Evolutionary conservation across 768 basidiomycete genomes (phyloP).

Genomic region (Suillus discolor): DNA sequence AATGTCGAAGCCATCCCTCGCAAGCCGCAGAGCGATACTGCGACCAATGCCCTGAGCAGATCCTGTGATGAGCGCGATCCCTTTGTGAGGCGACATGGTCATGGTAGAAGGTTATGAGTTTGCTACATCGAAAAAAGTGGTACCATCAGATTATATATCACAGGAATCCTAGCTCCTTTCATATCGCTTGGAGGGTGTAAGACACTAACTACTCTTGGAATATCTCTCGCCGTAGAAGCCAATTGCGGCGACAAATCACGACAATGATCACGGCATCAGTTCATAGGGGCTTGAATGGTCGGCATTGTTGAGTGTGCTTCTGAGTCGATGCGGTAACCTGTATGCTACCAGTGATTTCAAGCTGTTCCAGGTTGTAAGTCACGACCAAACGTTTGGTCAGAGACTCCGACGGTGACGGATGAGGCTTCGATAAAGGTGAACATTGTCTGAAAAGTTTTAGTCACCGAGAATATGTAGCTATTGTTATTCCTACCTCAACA

Average conservation of each 20-base stretch:
- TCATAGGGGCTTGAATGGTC: neutral
- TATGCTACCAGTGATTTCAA: neutral
- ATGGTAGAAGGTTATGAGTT: neutral
- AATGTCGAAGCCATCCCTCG: conserved; percentile 30
- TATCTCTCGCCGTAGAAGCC: neutral
- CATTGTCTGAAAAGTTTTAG: neutral
- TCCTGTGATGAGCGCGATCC: conserved; percentile 27
- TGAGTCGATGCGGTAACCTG: neutral
- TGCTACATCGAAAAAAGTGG: neutral
- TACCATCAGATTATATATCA: neutral
- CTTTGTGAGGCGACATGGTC: conserved; percentile 16
- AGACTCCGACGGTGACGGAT: neutral
- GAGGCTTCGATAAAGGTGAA: neutral
- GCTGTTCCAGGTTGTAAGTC: neutral
- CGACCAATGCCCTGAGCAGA: conserved; percentile 28
- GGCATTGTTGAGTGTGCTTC: neutral
- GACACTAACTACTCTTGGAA: conserved; percentile 5
- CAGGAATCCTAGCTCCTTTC: neutral
- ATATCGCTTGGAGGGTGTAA: neutral
- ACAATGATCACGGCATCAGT: neutral
- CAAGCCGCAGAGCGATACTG: conserved; percentile 29
- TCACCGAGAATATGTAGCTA: too few species aligned
- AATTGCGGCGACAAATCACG: neutral
- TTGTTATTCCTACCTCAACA: too few species aligned
- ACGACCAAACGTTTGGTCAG: neutral